Evolutionary conservation across 805 yeast genomes (phyloP).

Genomic region (Cyberlindnera lachancei): DNA sequence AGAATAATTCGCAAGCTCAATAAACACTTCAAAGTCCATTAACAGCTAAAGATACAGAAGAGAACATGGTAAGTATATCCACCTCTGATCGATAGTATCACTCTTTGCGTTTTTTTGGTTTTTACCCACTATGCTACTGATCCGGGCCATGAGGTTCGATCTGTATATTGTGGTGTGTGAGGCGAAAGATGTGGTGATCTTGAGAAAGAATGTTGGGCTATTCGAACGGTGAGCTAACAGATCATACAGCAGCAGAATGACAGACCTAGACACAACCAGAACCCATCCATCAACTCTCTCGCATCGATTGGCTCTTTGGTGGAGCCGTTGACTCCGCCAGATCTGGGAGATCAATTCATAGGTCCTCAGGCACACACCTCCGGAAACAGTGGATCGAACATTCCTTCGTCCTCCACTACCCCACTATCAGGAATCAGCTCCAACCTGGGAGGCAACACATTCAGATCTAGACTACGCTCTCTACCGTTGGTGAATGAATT

Average conservation of each 20-base stretch:
- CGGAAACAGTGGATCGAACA: conserved; percentile 4
- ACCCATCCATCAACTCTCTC: conserved; percentile 29
- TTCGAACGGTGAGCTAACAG: too few species aligned
- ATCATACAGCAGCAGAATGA: conserved; percentile 12
- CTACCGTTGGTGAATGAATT: conserved; percentile 30
- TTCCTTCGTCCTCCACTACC: conserved; percentile 8
- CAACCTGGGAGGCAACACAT: conserved; percentile 19
- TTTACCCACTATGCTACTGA: too few species aligned
- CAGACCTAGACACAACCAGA: conserved; percentile 18
- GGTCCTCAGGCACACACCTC: conserved; percentile 17
- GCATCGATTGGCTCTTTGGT: conserved; percentile 36
- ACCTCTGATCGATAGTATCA: background rate
- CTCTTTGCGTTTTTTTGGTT: too few species aligned
- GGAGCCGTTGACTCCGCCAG: conserved; percentile 50
- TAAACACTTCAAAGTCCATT: too few species aligned
- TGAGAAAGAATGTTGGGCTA: too few species aligned
- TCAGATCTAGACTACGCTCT: conserved; percentile 24
- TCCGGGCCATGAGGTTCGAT: too few species aligned
- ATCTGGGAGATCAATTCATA: conserved; percentile 17
- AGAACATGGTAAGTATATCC: conserved; percentile 4
- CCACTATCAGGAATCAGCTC: conserved; percentile 17
- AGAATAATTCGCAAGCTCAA: too few species aligned
- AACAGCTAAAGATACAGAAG: too few species aligned
- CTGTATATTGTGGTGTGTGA: background rate
- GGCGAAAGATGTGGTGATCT: background rate